phyloP scores from a whole-genome alignment of 2,329 filamentous ascomycete genomes.

The Parastagonospora avenae region DNA sequence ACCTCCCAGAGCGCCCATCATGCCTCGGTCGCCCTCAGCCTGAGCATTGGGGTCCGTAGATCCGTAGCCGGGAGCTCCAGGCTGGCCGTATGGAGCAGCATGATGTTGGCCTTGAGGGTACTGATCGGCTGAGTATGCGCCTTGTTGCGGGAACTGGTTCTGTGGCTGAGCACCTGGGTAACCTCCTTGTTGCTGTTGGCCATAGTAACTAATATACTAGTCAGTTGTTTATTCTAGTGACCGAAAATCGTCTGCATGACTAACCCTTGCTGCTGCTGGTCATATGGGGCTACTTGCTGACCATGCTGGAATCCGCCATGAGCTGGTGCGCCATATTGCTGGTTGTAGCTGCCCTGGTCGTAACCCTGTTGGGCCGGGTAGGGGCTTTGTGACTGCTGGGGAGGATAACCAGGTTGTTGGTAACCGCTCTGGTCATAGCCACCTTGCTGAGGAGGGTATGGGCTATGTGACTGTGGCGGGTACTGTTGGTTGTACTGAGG shows the following conservation, averaged over 20 bases:
- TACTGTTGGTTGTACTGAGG: slow-evolving; percentile 43
- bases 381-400: slow-evolving; percentile 37
- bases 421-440: slow-evolving; percentile 39
- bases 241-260: slow-evolving; percentile 2
- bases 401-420: slow-evolving; percentile 36
- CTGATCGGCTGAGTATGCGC: slow-evolving; percentile 46
- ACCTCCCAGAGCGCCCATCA: slow-evolving; percentile 62
- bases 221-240: background rate
- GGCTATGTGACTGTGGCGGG: slow-evolving; percentile 38
- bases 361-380: slow-evolving; percentile 40
- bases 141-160: slow-evolving; percentile 50
- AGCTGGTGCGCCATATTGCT: slow-evolving; percentile 53
- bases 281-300: slow-evolving; percentile 41
- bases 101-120: slow-evolving; percentile 40
- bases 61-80: slow-evolving; percentile 47
- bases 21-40: slow-evolving; percentile 61
- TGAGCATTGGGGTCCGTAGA: slow-evolving; percentile 53
- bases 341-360: slow-evolving; percentile 36
- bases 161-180: slow-evolving; percentile 40
- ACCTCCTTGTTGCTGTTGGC: slow-evolving; percentile 28
- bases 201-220: slow-evolving; percentile 18
- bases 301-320: slow-evolving; percentile 58
- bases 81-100: slow-evolving; percentile 39
- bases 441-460: slow-evolving; percentile 36
- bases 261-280: slow-evolving; percentile 43